Evolutionary conservation across 441 rosid species (phyloP), one percentile per base, ranked within the genome.

Genomic region (Erodium trifolium): DNA sequence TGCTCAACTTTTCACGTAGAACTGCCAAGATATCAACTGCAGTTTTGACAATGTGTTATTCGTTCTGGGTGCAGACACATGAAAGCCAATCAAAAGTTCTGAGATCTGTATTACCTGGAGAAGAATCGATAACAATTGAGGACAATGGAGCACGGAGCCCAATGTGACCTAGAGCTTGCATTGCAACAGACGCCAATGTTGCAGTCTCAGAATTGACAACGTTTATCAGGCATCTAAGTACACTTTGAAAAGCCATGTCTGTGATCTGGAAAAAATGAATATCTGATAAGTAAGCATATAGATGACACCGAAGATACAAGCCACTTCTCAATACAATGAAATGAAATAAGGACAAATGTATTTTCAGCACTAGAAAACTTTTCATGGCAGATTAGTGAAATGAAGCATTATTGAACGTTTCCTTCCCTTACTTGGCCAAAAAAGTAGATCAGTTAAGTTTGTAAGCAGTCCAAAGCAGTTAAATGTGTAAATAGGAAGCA

Each of bases 111-210:
- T 80, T 76, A 94, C 99, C 99, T 81, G 93, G 73, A 79, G 78
- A 65, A 78, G 88, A 84, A 73, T 80, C 78, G 74, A 75, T 66
- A 70, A 75, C 70, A 78, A 87, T 80, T 67, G 79, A 82, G 76
- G 97, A 91, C 78, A 94, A 82, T 69, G 87, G 77, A 11, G 77
- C 82, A 73, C 89, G 81, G 49, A 94, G 71, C 63, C 97, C 99
- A 77, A 92, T 87, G 80, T 94, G 99, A 67, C 99, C 99, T 67
- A 94, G 79, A 66, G 96, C 96, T 90, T 94, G 88, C 96, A 94
- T 90, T 66, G 97, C 96, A 79, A 86, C 83, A 68, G 97, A 91
- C 62, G 97, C 92, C 78, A 94, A 78, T 68, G 82, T 81, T 66
- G 90, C 86, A 66, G 84, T 79, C 81, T 91, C 97, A 70, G 84